Evolutionary conservation across 768 basidiomycete species (phyloP), one percentile per base, ranked within the genome.

Genomic region (Chlorophyllum brunneum): DNA sequence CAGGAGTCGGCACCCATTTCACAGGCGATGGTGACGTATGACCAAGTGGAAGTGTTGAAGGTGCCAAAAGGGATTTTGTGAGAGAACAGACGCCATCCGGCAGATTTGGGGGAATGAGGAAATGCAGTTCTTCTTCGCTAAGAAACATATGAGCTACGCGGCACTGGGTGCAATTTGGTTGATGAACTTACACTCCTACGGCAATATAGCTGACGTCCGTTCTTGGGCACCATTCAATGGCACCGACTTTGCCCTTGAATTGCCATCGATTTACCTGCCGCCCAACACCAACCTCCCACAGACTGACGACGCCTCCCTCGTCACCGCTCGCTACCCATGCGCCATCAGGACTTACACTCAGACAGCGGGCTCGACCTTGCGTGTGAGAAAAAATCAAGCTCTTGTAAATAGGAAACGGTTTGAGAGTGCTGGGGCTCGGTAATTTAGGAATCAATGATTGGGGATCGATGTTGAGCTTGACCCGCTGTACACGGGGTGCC

Each of bases 261-360:
- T 80, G 79, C 93, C 94, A 98, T 59, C 82, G 78, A 69, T 86
- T 88, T 20, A 94, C 82, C 65, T 94, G 90, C 51, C 86, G 78
- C 5, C 97, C 97, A 44, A 95, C 86, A 40, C 82, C 83, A 16
- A 88, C 81, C 67, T 98, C 97, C 94, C 95, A 98, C 42, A 98
- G 69, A 56, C 86, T 81, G 16, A 98, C 86, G 24, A 81, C 69
- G 3, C 97, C 97, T 56, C 78, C 78, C 63, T 98, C 97, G 55
- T 94, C 92, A 4, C 94, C 97, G 51, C 91, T 95, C 31, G 88
- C 80, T 6, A 84, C 86, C 95, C 95, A 99, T 34, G 80, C 82
- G 33, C 95, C 94, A 56, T 92, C 86, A 6, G 94, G 89, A 63
- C 93, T 95, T 49, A 90, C 68, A 49, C 83, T 83, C 42, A 92